Base-by-base conservation (phyloP, 2,329 filamentous ascomycete species). In the Cladosporium cucumerinum region DNA sequence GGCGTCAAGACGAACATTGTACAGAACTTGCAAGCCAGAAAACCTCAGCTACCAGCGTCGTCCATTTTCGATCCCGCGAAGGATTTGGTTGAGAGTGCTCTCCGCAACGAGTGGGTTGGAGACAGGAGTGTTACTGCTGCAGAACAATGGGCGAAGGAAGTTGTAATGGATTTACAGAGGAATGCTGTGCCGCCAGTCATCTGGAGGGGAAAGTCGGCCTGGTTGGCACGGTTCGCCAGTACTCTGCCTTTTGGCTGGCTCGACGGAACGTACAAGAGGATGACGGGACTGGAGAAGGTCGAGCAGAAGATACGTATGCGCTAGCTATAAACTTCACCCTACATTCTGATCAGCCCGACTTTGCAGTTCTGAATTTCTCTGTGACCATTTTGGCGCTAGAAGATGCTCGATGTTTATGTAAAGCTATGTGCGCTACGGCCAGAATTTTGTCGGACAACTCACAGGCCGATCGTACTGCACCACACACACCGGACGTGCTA, bases 51-150 rank as follows among this genome's bases (percentile, higher is more conserved):
- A n/a, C 74, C 73, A 0, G 55, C 57, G 14, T 68, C 58, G 0
- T 75, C 73, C 1, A 72, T 70, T 18, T 70, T 68, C 36, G 48
- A 28, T 12, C 66, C 67, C 5, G 68, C 67, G 18, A 69, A 49
- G 34, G 65, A 66, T 14, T 34, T 54, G 11, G 52, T 67, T 10
- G 63, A 66, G 23, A 54, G 16, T 18, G 43, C 58, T 23, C 51
- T 69, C 4, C 26, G 60, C n/a, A 14, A 26, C 21, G 57, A 66
- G 30, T 66, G 39, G 52, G 43, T 64, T 5, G 55, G 57, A 43
- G 39, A 26, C 23, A 28, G 39, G 7, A 18, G 39, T 11, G n/a
- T 46, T 18, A 46, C 39, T 21, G 39, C 39, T 12, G 39, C 39
- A 5, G 39, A 46, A 12, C 8, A 46, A 23, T 46, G 39, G 39